These are phyloP conservation scores for Meira miltonrushii DNA, from an alignment of 1,284 basidiomycete genomes.

Conservation along the genomic window DNA sequence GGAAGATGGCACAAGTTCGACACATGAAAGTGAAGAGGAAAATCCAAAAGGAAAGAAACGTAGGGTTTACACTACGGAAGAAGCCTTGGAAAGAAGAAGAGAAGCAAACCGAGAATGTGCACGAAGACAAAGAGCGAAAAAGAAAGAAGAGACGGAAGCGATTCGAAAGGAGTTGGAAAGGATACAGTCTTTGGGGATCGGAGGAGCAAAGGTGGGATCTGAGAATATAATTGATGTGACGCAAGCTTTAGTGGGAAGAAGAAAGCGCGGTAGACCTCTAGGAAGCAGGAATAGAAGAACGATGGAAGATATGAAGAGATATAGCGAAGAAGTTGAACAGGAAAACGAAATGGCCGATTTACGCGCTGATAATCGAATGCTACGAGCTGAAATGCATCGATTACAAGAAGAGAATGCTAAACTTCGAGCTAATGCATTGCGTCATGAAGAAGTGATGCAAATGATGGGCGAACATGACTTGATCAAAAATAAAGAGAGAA, in stretches of 20 bases:
- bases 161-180: slow-evolving; percentile 4
- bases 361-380: slow-evolving; percentile 5
- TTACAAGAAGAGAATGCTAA: slow-evolving; percentile 9
- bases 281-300: not conserved
- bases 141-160: slow-evolving; percentile 7
- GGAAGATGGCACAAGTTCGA: not conserved
- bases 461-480: not conserved
- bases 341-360: not conserved
- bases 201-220: not conserved
- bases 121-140: not conserved
- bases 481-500: too few species aligned
- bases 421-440: not conserved
- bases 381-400: slow-evolving; percentile 8
- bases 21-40: not conserved
- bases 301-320: not conserved
- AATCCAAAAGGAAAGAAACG: not conserved
- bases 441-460: not conserved
- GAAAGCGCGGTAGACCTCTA: not conserved
- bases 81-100: slow-evolving; percentile 5
- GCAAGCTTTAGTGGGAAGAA: slow-evolving; percentile 4
- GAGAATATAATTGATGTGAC: not conserved
- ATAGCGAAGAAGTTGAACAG: not conserved
- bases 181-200: not conserved
- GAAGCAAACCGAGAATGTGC: slow-evolving; percentile 10
- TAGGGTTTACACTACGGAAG: not conserved